These are phyloP conservation scores for Fraxinus anomala DNA, from an alignment of 257 asterid genomes.

Conservation along the genomic window DNA sequence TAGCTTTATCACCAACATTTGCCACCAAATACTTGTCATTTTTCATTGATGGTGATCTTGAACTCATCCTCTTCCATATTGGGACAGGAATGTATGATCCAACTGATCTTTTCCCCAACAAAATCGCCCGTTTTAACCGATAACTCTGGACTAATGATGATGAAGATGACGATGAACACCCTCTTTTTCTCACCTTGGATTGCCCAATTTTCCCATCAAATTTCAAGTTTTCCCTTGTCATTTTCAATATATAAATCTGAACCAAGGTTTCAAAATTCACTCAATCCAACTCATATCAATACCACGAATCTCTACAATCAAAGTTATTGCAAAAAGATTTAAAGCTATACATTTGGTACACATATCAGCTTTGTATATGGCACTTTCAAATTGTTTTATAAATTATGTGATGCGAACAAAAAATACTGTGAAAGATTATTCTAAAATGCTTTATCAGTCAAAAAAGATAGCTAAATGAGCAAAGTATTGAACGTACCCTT, in stretches of 20 bases:
- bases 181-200: slow-evolving; percentile 83
- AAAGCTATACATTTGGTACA: slow-evolving; percentile 21
- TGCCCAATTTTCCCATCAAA: slow-evolving; percentile 58
- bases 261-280: neutral
- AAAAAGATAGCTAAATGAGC: slow-evolving; percentile 40
- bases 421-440: slow-evolving; percentile 14
- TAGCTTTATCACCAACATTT: slow-evolving; percentile 45
- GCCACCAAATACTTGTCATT: slow-evolving; percentile 47
- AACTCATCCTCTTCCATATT: slow-evolving; percentile 67
- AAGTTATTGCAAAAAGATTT: slow-evolving; percentile 39
- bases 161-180: slow-evolving; percentile 73
- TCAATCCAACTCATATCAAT: slow-evolving; percentile 9
- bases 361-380: slow-evolving; percentile 25
- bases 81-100: slow-evolving; percentile 83
- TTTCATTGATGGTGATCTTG: slow-evolving; percentile 56
- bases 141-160: slow-evolving; percentile 64
- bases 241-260: slow-evolving; percentile 14
- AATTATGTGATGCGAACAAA: slow-evolving; percentile 24
- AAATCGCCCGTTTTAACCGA: slow-evolving; percentile 70
- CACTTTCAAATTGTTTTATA: slow-evolving; percentile 23
- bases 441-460: slow-evolving; percentile 51
- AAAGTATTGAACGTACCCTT: slow-evolving; percentile 53
- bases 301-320: slow-evolving; percentile 40
- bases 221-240: slow-evolving; percentile 64
- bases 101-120: slow-evolving; percentile 64